phyloP scores from a whole-genome alignment of 1,284 basidiomycete species.

The Stygiomarasmius scandens region DNA sequence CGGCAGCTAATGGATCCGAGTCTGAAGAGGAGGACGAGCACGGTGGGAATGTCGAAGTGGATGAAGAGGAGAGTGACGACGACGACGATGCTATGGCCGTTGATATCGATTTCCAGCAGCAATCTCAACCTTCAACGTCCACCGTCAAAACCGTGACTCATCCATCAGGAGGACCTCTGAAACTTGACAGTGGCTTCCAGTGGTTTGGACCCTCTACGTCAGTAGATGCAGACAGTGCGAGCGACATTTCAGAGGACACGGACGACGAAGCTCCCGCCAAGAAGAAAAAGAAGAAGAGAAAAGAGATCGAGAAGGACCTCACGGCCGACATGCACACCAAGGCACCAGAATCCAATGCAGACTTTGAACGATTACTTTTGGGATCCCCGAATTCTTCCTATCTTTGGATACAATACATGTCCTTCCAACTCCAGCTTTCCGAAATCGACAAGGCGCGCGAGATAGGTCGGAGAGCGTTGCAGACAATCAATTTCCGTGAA shows the following conservation, averaged over 20 bases:
- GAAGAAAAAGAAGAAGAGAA: conserved; percentile 69
- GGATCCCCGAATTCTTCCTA: conserved; percentile 98
- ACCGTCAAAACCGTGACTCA: conserved; percentile 20
- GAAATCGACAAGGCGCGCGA: conserved; percentile 94
- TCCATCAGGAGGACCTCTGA: conserved; percentile 39
- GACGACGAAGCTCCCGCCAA: conserved; percentile 51
- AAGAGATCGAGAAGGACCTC: conserved; percentile 78
- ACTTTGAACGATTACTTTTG: conserved; percentile 93
- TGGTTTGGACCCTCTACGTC: conserved; percentile 55
- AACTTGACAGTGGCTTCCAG: conserved; percentile 65
- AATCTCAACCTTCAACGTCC: conserved; percentile 25
- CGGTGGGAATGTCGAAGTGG: conserved; percentile 21
- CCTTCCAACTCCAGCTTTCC: conserved; percentile 94
- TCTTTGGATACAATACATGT: conserved; percentile 99
- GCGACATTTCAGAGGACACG: conserved; percentile 48
- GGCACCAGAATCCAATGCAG: conserved; percentile 87
- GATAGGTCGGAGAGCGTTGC: conserved; percentile 83
- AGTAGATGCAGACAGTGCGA: conserved; percentile 37
- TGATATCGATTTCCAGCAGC: conserved; percentile 37
- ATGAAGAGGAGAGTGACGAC: conserved; percentile 13
- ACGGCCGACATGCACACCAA: conserved; percentile 86
- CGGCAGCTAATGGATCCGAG: conserved; percentile 23
- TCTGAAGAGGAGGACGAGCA: conserved; percentile 23
- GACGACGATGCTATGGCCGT: conserved; percentile 42
- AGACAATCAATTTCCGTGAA: conserved; percentile 93